These are phyloP conservation scores for Phaffia australis DNA, from an alignment of 768 basidiomycete species.

Conservation along the genomic window DNA sequence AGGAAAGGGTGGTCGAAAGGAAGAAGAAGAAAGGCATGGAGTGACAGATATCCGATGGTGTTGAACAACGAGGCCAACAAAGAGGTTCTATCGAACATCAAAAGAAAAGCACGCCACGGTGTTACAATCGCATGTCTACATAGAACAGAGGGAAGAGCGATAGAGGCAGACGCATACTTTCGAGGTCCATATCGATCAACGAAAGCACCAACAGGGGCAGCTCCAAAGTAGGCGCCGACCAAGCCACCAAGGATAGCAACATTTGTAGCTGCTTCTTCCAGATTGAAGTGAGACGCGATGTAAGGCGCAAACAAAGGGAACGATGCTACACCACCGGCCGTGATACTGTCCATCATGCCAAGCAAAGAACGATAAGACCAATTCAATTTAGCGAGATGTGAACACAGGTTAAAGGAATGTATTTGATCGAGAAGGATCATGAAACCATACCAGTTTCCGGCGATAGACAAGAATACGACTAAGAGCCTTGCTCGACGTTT, in stretches of 20 bases:
- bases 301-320: slow-evolving; percentile 21
- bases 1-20: background rate
- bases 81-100: background rate
- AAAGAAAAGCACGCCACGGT: background rate
- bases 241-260: slow-evolving; percentile 14
- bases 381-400: background rate
- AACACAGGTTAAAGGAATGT: too few species aligned
- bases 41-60: slow-evolving; percentile 4
- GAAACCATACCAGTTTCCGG: slow-evolving; percentile 10
- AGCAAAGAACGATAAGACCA: background rate
- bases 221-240: slow-evolving; percentile 10
- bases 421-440: background rate
- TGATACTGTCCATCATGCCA: slow-evolving; percentile 5
- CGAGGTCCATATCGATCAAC: slow-evolving; percentile 19
- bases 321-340: slow-evolving; percentile 12
- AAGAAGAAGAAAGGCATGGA: slow-evolving; percentile 9
- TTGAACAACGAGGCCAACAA: slow-evolving; percentile 12
- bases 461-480: slow-evolving; percentile 1
- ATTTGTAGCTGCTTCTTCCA: slow-evolving; percentile 14
- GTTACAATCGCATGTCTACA: background rate
- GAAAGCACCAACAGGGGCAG: slow-evolving; percentile 4
- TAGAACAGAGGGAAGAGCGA: too few species aligned
- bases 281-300: slow-evolving; percentile 11
- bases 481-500: slow-evolving; percentile 7
- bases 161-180: background rate